Base-by-base conservation (phyloP, 2,329 filamentous ascomycete genomes). In the Sclerotinia borealis region DNA sequence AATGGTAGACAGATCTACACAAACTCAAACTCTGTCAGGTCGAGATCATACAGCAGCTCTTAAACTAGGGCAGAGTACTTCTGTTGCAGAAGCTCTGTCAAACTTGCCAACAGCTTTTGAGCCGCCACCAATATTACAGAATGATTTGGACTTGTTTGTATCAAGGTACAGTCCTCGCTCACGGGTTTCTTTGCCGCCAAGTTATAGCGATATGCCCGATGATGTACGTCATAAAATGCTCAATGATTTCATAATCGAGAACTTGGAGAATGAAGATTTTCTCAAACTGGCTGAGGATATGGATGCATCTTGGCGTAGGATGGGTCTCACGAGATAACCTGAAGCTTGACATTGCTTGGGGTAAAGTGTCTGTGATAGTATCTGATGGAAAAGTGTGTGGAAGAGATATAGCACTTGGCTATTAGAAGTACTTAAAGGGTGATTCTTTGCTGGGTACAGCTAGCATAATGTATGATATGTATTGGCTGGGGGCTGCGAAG, bases 221-320 rank as follows among this genome's bases (percentile, higher is more conserved):
- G 77, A 80, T 25, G 71, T 74, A 39, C 76, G 82, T 9, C 72
- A 75, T 52, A 70, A 71, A 11, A 72, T 77, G 13, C 69, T 85
- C 22, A 79, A 83, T 59, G 73, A 80, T 29, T 82, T 82, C 66
- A 79, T 85, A 61, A 75, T 80, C 43, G 75, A 77, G n/a, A 77
- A 78, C 63, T 74, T 85, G 3, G 75, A 80, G 34, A 78, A 81
- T 65, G 74, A 79, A 3, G 74, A 78, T 25, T 85, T 85, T 64
- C 62, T 80, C 7, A 77, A 75, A 22, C 71, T 85, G n/a, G 79
- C 80, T 58, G 75, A 80, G 64, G 81, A 84, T 70, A 76, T 81
- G 51, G 78, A 79, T 58, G 73, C 73, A 15, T 77, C 79, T 65
- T 84, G 81, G 82, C 75, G 75, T 63, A 75, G 77, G 43, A 75